A percentile compares a stretch with the other conserved stretches of the same genome.
phyloP scores from a whole-genome alignment of 441 rosid genomes.

The Pelargonium cotyledonis region DNA sequence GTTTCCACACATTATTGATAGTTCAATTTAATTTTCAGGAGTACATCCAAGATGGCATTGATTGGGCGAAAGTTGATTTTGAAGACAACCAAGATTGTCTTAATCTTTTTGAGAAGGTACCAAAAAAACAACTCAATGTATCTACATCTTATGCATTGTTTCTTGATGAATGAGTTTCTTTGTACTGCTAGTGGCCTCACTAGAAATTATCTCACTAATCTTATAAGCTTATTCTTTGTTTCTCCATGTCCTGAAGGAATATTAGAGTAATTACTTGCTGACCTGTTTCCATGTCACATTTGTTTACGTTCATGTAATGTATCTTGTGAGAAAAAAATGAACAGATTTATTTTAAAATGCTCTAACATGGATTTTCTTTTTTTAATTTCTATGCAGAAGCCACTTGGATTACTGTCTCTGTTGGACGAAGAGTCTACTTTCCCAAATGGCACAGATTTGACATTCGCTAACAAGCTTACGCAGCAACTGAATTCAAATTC shows the following conservation, averaged over 20 bases:
- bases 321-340: too few species aligned
- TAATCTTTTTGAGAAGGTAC: slow-evolving; percentile 95
- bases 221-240: too few species aligned
- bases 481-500: slow-evolving; percentile 71
- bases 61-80: slow-evolving; percentile 95
- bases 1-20: neutral
- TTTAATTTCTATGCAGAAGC: slow-evolving; percentile 56
- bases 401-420: slow-evolving; percentile 81
- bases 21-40: slow-evolving; percentile 46
- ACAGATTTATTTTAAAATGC: too few species aligned
- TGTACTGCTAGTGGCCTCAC: too few species aligned
- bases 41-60: slow-evolving; percentile 98
- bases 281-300: too few species aligned
- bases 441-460: slow-evolving; percentile 91
- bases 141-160: slow-evolving; percentile 2
- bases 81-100: slow-evolving; percentile 98
- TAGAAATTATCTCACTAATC: too few species aligned
- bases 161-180: neutral
- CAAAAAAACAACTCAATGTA: slow-evolving; percentile 7
- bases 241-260: too few species aligned
- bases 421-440: slow-evolving; percentile 94
- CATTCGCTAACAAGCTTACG: slow-evolving; percentile 92
- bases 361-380: neutral
- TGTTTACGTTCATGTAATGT: too few species aligned
- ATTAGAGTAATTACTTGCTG: too few species aligned